A percentile compares a stretch with the other conserved stretches of the same genome.
These are phyloP conservation scores for Hydrangea macrophylla DNA, from an alignment of 148 eudicot species.

Conservation along the genomic window DNA sequence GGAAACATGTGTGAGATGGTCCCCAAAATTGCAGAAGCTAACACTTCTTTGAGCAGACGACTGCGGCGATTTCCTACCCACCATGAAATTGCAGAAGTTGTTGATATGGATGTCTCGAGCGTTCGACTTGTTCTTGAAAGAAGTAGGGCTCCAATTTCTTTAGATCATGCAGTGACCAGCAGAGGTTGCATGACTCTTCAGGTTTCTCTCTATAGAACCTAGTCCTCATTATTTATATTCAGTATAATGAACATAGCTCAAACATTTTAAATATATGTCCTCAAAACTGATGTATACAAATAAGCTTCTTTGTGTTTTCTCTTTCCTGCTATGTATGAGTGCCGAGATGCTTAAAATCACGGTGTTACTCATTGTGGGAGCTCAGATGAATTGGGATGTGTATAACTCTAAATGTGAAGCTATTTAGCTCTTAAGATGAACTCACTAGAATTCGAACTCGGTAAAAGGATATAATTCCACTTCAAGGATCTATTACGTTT, in stretches of 20 bases:
- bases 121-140: constrained; percentile 17
- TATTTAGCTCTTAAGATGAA: not conserved
- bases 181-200: constrained; percentile 17
- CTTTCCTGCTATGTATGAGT: not conserved
- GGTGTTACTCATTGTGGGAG: not conserved
- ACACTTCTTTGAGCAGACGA: constrained; percentile 1
- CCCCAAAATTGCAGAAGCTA: constrained; percentile 26
- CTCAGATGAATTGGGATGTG: not conserved
- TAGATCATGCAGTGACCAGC: constrained; percentile 15
- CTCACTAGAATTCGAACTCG: not conserved
- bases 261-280: too few species aligned
- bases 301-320: not conserved
- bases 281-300: not conserved
- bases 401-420: not conserved
- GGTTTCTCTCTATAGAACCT: constrained; percentile 1
- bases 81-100: constrained; percentile 22
- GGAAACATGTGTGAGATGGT: constrained; percentile 20
- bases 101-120: not conserved
- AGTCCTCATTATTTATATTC: not conserved
- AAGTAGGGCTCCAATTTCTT: constrained; percentile 16
- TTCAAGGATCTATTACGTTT: too few species aligned
- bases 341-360: not conserved
- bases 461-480: not conserved
- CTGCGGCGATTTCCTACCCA: constrained; percentile 12
- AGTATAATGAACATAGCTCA: not conserved